These are phyloP conservation scores for Bromus sterilis DNA, from an alignment of 176 grass and related monocot species.

Conservation along the genomic window DNA sequence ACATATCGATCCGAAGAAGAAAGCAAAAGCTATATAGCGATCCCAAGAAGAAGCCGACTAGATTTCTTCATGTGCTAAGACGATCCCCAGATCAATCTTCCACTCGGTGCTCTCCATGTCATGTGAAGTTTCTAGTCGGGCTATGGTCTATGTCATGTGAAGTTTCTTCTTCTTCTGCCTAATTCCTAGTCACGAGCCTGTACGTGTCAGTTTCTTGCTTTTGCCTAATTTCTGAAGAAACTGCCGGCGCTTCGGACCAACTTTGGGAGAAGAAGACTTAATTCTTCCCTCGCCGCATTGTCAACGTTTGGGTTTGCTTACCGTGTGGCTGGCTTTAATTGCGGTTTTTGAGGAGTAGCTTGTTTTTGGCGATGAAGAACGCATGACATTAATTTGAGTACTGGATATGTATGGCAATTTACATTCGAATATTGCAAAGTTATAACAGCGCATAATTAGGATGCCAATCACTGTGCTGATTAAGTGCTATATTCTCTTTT, in stretches of 20 bases:
- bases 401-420: background rate
- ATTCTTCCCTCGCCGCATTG: background rate
- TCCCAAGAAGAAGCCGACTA: background rate
- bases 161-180: background rate
- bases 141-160: background rate
- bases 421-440: background rate
- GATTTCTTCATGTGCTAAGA: background rate
- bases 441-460: background rate
- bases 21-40: background rate
- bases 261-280: background rate
- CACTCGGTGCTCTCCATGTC: background rate
- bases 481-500: background rate
- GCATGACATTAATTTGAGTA: background rate
- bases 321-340: conserved; percentile 6
- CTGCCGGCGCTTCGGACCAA: background rate
- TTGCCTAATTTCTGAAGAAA: background rate
- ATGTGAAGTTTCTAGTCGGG: background rate
- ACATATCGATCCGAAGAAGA: background rate
- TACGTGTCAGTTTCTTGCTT: background rate
- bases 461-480: background rate
- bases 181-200: background rate
- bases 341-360: background rate
- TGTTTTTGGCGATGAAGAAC: background rate
- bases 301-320: background rate
- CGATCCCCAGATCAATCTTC: background rate